phyloP scores from a whole-genome alignment of 1,139 yeast species.

The Yamadazyma diddensiae region DNA sequence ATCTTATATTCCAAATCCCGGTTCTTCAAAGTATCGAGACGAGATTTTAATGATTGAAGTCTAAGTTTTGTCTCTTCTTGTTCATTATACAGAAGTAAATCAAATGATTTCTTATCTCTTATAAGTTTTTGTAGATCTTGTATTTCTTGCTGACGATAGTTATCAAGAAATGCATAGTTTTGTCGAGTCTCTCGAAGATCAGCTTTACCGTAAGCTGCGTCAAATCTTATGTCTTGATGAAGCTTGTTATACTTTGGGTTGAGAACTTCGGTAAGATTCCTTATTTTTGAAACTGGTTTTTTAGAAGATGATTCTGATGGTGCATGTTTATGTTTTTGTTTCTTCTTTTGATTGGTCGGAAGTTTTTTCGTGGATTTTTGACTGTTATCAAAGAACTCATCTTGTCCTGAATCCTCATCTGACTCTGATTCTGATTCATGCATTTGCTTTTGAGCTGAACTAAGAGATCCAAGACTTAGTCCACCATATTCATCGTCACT shows the following conservation, averaged over 20 bases:
- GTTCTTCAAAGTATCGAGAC: slow-evolving; percentile 73
- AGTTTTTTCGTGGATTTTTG: slow-evolving; percentile 7
- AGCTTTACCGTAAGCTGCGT: slow-evolving; percentile 83
- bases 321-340: slow-evolving; percentile 65
- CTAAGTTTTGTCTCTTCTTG: slow-evolving; percentile 50
- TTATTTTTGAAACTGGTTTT: slow-evolving; percentile 63
- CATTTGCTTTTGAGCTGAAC: slow-evolving; percentile 53
- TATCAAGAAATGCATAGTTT: slow-evolving; percentile 82
- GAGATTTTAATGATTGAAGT: slow-evolving; percentile 64
- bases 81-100: slow-evolving; percentile 46
- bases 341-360: slow-evolving; percentile 7
- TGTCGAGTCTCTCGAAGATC: slow-evolving; percentile 63
- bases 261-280: slow-evolving; percentile 70
- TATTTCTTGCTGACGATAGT: slow-evolving; percentile 74
- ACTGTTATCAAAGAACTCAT: slow-evolving; percentile 13
- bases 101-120: slow-evolving; percentile 51
- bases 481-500: slow-evolving; percentile 32
- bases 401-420: slow-evolving; percentile 21
- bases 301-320: slow-evolving; percentile 75
- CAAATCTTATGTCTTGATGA: slow-evolving; percentile 83
- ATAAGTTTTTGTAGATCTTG: slow-evolving; percentile 55
- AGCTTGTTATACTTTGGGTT: slow-evolving; percentile 41
- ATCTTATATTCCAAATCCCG: slow-evolving; percentile 73
- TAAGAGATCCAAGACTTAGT: slow-evolving; percentile 59
- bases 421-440: slow-evolving; percentile 9